Conservation (phyloP, 2,329 filamentous ascomycete species). For the Xylaria sp. region DNA sequence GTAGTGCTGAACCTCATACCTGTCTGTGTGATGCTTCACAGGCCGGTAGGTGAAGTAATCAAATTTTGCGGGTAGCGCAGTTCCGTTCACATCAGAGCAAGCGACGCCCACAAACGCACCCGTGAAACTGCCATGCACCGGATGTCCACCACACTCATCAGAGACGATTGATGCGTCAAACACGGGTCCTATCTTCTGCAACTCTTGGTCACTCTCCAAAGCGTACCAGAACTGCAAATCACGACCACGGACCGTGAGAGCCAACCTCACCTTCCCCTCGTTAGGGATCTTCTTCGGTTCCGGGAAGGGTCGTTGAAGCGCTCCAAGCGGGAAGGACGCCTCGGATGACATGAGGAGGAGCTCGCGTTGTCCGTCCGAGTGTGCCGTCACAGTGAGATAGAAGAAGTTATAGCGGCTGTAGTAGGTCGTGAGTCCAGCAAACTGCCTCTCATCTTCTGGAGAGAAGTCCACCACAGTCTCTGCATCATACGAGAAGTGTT, state of each 20-base stretch:
- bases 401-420: constrained; percentile 74
- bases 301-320: constrained; percentile 55
- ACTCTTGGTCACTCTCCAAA: constrained; percentile 53
- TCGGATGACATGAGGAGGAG: constrained; percentile 67
- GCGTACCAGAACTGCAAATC: constrained; percentile 67
- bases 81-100: constrained; percentile 65
- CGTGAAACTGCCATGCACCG: constrained; percentile 70
- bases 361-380: constrained; percentile 65
- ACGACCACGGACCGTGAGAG: constrained; percentile 61
- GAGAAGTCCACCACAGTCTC: constrained; percentile 65
- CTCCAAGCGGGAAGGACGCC: constrained; percentile 63
- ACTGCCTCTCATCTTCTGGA: constrained; percentile 68
- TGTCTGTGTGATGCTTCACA: constrained; percentile 57
- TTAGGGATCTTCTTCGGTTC: constrained; percentile 61
- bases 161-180: constrained; percentile 68
- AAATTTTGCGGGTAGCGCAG: constrained; percentile 58
- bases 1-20: constrained; percentile 56
- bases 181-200: constrained; percentile 63
- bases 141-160: constrained; percentile 71
- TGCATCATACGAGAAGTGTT: constrained; percentile 69
- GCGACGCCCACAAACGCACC: constrained; percentile 68
- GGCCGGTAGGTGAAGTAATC: constrained; percentile 64
- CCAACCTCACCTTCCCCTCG: constrained; percentile 64
- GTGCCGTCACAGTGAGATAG: constrained; percentile 68
- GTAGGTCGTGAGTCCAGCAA: constrained; percentile 69